Evolutionary conservation across 169 alveolate species (phyloP).

Genomic region (Cryptosporidium tyzzeri): DNA sequence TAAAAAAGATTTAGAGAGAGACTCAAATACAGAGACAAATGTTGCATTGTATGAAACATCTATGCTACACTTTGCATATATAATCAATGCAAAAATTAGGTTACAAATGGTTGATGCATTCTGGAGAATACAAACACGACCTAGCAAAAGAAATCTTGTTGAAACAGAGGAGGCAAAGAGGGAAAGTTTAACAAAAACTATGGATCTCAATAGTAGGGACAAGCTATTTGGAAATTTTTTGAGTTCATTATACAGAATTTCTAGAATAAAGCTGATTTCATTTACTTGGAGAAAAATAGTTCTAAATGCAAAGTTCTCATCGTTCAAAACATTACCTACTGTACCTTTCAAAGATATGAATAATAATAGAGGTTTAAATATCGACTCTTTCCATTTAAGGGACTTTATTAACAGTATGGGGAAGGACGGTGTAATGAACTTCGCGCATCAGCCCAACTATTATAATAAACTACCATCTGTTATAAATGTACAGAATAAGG

Average conservation of each 20-base stretch:
- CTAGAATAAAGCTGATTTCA: slow-evolving; percentile 29
- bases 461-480: slow-evolving; percentile 65
- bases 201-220: slow-evolving; percentile 2
- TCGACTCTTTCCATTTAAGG: slow-evolving; percentile 63
- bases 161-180: slow-evolving; percentile 18
- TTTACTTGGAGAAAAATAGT: slow-evolving; percentile 61
- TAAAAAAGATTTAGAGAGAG: slow-evolving; percentile 36
- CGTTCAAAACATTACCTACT: slow-evolving; percentile 42
- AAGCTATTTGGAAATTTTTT: slow-evolving; percentile 15
- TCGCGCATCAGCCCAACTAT: slow-evolving; percentile 71
- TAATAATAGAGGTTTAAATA: slow-evolving; percentile 26
- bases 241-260: background rate
- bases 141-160: background rate
- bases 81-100: slow-evolving; percentile 35
- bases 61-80: slow-evolving; percentile 38
- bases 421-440: slow-evolving; percentile 41
- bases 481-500: slow-evolving; percentile 48
- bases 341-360: slow-evolving; percentile 21
- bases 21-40: slow-evolving; percentile 17
- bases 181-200: background rate
- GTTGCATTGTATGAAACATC: slow-evolving; percentile 53
- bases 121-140: background rate
- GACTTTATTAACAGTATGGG: slow-evolving; percentile 64
- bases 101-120: slow-evolving; percentile 51
- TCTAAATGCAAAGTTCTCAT: slow-evolving; percentile 25